Percentiles rank a stretch among this genome's conserved stretches.
These are phyloP conservation scores for Termitomyces sp. DNA, from an alignment of 768 basidiomycete genomes.

Conservation along the genomic window DNA sequence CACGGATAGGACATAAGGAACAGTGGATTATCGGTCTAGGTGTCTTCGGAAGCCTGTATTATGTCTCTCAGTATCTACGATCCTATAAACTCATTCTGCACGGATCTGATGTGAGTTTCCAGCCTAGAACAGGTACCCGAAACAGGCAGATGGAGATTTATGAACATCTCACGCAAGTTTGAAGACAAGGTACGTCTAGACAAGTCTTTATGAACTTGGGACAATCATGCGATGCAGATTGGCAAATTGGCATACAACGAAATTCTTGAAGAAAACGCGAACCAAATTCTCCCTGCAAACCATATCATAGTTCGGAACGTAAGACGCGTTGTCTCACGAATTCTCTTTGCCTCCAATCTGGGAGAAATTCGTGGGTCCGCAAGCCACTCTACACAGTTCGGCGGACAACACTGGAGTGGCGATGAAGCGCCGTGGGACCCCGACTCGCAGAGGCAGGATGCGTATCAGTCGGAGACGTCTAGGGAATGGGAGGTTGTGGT, in stretches of 20 bases:
- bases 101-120: not conserved
- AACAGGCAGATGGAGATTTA: constrained; percentile 86
- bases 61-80: constrained; percentile 25
- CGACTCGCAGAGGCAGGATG: constrained; percentile 21
- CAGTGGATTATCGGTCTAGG: not conserved
- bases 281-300: constrained; percentile 53
- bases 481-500: constrained; percentile 69
- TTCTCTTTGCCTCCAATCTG: constrained; percentile 68
- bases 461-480: constrained; percentile 18
- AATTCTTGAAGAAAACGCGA: constrained; percentile 45
- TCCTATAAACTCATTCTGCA: not conserved
- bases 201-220: not conserved
- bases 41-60: constrained; percentile 20
- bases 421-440: constrained; percentile 26
- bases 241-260: constrained; percentile 33
- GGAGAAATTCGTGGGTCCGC: constrained; percentile 43
- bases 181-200: constrained; percentile 48
- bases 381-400: not conserved
- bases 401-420: not conserved
- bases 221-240: constrained; percentile 17
- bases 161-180: constrained; percentile 57
- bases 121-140: constrained; percentile 84
- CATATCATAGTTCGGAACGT: constrained; percentile 67
- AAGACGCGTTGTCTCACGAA: constrained; percentile 57
- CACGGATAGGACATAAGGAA: not conserved